Conservation (phyloP, 768 basidiomycete species). For the Tricholoma matsutake region DNA sequence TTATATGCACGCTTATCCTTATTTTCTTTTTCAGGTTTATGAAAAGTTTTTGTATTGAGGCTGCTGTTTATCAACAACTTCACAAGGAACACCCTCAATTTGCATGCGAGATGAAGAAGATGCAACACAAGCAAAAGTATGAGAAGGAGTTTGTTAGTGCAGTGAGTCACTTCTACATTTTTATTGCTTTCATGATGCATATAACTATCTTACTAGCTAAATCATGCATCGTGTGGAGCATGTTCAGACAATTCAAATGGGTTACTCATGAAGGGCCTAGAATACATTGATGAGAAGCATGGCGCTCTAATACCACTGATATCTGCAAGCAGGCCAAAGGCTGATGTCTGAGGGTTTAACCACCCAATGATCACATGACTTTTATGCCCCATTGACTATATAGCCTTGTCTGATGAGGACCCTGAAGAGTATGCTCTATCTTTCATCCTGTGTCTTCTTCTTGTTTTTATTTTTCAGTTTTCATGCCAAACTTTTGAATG, state of each 20-base stretch:
- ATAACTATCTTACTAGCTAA: background rate
- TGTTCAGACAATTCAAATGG: background rate
- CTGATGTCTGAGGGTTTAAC: background rate
- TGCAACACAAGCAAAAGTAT: background rate
- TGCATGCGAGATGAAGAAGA: background rate
- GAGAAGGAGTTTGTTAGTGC: background rate
- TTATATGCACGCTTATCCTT: background rate
- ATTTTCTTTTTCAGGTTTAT: background rate
- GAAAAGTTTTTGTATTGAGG: background rate
- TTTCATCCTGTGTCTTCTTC: background rate
- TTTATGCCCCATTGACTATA: background rate
- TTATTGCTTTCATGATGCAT: background rate
- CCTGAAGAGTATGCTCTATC: too few relatives aligned
- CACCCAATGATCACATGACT: background rate
- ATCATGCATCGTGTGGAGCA: background rate
- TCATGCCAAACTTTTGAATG: background rate
- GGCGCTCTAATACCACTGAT: background rate
- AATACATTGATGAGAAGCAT: background rate
- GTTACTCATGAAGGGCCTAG: background rate
- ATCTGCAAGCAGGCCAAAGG: background rate
- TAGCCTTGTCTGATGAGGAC: background rate
- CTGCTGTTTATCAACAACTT: background rate
- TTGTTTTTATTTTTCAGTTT: too few relatives aligned
- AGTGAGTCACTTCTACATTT: background rate
- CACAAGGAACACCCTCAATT: background rate